Base-by-base conservation (phyloP, 2,329 filamentous ascomycete species). In the Hypomyces perniciosus region DNA sequence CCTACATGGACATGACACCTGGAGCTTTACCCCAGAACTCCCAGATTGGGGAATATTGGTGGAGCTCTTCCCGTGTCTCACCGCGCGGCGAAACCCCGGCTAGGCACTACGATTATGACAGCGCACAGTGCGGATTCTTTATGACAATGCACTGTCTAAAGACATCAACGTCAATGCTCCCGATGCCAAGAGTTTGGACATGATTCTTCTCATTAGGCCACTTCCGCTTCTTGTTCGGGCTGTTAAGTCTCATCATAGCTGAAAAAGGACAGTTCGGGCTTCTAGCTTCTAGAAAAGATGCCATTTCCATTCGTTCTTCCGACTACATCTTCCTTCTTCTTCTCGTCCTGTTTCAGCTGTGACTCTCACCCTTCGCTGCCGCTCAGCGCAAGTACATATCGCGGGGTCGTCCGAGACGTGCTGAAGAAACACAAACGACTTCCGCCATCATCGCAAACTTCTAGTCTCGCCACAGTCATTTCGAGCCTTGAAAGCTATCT, bases 401-500 rank as follows among this genome's bases (percentile, higher is more conserved):
- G 93, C 54, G 87, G 88, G 59, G 81, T 95, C 13, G 78, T 96
- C 46, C 84, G 90, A 61, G 84, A 92, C 67, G 80, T 84, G 3
- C 77, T 99, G 54, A 97, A 97, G 72, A 84, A 84, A 60, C 85
- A 96, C 75, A 97, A 96, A 69, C 84, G 90, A 47, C 80, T 96
- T n/a, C 78, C 88, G 4, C 76, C 86, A 7, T 66, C 80, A 8
- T 83, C 87, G 27, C 88, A 90, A 66, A 72, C 82, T 5, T 75
- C 84, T 26, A 84, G 90, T 63, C 77, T 99, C 5, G 75, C 81
- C 27, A 79, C 79, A 5, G 76, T 97, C 35, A 75, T 88, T 49
- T 77, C 83, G 33, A 80, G 83, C 37, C 65, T 96, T 8, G 84
- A 85, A 52, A 78, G 79, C 53, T 99, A 97, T 64, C 74, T 96